Evolutionary conservation across 1,139 yeast species (phyloP).

Genomic region (Geotrichum siamense): DNA sequence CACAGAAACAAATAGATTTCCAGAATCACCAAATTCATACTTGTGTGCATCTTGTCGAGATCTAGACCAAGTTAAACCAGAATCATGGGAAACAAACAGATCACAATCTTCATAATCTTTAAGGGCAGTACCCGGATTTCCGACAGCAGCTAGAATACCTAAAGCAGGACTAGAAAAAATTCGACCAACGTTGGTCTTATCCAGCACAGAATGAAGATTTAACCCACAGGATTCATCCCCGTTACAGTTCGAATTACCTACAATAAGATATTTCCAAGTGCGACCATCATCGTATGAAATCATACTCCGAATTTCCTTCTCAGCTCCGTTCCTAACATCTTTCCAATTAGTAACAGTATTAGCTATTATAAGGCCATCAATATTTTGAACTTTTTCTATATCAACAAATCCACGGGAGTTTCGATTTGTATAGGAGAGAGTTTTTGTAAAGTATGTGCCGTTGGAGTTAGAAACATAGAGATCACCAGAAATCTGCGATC

Average conservation of each 20-base stretch:
- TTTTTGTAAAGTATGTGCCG: slow-evolving; percentile 49
- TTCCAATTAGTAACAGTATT: slow-evolving; percentile 33
- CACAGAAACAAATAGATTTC: slow-evolving; percentile 63
- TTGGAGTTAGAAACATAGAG: slow-evolving; percentile 56
- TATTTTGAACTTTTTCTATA: slow-evolving; percentile 48
- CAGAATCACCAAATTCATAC: slow-evolving; percentile 71
- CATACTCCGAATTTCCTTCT: slow-evolving; percentile 31
- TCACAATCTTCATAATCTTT: slow-evolving; percentile 29
- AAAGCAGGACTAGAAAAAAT: slow-evolving; percentile 63
- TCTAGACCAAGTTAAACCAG: slow-evolving; percentile 64
- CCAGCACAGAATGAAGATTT: slow-evolving; percentile 46
- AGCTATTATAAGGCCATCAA: slow-evolving; percentile 69
- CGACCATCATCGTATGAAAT: slow-evolving; percentile 61
- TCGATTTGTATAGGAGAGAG: slow-evolving; percentile 42
- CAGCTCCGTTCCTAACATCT: slow-evolving; percentile 25
- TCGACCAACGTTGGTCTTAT: slow-evolving; percentile 49
- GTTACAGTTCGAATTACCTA: slow-evolving; percentile 40
- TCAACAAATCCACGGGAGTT: slow-evolving; percentile 38
- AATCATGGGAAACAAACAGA: slow-evolving; percentile 62
- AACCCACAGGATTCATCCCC: slow-evolving; percentile 46
- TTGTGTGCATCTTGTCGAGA: slow-evolving; percentile 50
- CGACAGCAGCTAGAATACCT: slow-evolving; percentile 53
- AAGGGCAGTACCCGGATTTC: slow-evolving; percentile 32
- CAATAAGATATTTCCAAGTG: slow-evolving; percentile 50
- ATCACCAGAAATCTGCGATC: slow-evolving; percentile 32